phyloP scores from a whole-genome alignment of 768 basidiomycete species.

The Clitopilus hobsonii region DNA sequence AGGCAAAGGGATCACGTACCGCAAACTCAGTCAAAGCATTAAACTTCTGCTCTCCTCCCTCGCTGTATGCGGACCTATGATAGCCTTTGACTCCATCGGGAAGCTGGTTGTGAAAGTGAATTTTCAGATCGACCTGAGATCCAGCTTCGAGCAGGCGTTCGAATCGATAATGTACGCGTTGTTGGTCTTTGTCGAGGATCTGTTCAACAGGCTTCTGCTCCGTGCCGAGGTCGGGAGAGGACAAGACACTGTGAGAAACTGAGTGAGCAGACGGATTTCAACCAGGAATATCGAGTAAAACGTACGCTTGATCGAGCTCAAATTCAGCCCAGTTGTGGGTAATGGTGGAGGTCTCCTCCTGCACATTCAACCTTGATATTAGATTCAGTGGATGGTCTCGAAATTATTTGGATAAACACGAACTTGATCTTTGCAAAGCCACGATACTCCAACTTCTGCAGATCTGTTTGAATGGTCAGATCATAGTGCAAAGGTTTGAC shows the following conservation, averaged over 20 bases:
- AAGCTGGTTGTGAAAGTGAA: constrained; percentile 65
- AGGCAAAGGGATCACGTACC: constrained; percentile 31
- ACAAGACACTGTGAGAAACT: too few relatives aligned
- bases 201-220: constrained; percentile 40
- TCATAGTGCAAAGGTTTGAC: constrained; percentile 76
- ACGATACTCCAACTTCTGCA: constrained; percentile 65
- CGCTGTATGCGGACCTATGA: constrained; percentile 64
- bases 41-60: constrained; percentile 57
- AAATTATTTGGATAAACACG: neutral
- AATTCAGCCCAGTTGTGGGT: constrained; percentile 66
- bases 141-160: constrained; percentile 53
- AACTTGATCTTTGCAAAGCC: constrained; percentile 76
- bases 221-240: constrained; percentile 9
- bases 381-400: constrained; percentile 1
- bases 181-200: constrained; percentile 52
- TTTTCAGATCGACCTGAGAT: constrained; percentile 63
- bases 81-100: constrained; percentile 77
- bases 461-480: constrained; percentile 74
- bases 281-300: constrained; percentile 7
- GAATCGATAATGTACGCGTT: constrained; percentile 66
- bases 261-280: too few relatives aligned
- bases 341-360: constrained; percentile 53
- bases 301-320: constrained; percentile 48
- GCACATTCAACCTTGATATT: constrained; percentile 55
- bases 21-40: constrained; percentile 90